Evolutionary conservation across 805 yeast genomes (phyloP).

Genomic region (Candida odintsovae): DNA sequence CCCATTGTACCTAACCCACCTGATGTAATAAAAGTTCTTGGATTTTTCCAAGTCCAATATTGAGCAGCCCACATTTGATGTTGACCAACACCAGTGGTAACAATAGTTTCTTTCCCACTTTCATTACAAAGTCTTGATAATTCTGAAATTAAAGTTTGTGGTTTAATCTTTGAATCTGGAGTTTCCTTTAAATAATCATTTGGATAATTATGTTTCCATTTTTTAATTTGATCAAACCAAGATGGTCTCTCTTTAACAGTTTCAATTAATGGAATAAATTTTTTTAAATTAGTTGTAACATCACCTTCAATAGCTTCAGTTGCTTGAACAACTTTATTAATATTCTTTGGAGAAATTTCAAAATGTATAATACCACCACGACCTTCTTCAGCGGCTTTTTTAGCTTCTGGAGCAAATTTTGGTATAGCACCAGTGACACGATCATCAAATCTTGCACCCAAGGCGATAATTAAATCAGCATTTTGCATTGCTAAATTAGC

Average conservation of each 20-base stretch:
- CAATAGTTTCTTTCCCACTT: conserved; percentile 67
- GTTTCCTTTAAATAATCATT: conserved; percentile 78
- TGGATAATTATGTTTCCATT: conserved; percentile 86
- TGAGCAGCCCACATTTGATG: conserved; percentile 99
- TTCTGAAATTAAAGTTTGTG: conserved; percentile 84
- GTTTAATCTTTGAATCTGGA: conserved; percentile 76
- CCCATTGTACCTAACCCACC: conserved; percentile 99
- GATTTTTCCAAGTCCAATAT: conserved; percentile 89
- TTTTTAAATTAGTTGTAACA: conserved; percentile 69
- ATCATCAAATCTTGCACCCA: conserved; percentile 98
- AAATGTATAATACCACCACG: conserved; percentile 97
- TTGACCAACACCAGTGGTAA: conserved; percentile 98
- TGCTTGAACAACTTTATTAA: conserved; percentile 94
- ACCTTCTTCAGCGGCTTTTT: conserved; percentile 76
- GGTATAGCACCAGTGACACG: conserved; percentile 87
- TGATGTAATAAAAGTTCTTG: conserved; percentile 93
- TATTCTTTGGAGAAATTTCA: conserved; percentile 94
- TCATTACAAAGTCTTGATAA: conserved; percentile 64
- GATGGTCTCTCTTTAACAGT: conserved; percentile 62
- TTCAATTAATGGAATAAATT: conserved; percentile 65
- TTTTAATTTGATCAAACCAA: conserved; percentile 71
- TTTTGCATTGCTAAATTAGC: conserved; percentile 93
- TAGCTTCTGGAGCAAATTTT: conserved; percentile 92
- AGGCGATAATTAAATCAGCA: conserved; percentile 88
- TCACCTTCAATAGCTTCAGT: conserved; percentile 97